Evolutionary conservation across 2,329 filamentous ascomycete species (phyloP), one percentile per base, ranked within the genome.

Genomic region (Apiospora rasikravindrae): DNA sequence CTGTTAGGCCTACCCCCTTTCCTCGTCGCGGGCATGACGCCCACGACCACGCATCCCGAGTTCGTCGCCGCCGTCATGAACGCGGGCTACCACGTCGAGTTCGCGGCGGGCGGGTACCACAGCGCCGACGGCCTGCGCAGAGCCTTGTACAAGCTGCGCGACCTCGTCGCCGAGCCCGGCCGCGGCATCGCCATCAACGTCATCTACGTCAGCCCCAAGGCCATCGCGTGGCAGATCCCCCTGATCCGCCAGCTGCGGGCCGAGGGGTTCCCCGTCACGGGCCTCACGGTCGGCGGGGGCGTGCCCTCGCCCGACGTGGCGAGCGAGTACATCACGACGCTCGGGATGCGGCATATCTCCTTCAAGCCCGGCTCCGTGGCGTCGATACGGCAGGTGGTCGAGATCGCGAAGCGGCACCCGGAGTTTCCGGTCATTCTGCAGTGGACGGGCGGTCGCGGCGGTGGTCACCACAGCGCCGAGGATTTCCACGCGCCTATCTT

Each of bases 61-160:
- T 87, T 88, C 70, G 86, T 88, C 4, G 82, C 85, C 8, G 84
- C 86, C n/a, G 86, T 86, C 4, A 88, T 87, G 81, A 87, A 87
- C 67, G 86, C 86, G 37, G 84, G 84, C 42, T 86, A 84, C 73
- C 75, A 78, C 70, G 74, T 77, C 24, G 77, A 78, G 71, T 70
- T 78, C 26, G 77, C 84, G 68, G 84, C 84, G 72, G 86, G 86
- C 75, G 86, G 86, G 45, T 88, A 87, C 79, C 85, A 86, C 77
- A 83, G 83, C 66, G 80, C 82, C 37, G 80, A 80, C 57, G 79
- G 80, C 44, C 83, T 87, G 81, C 83, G 80, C 26, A 79, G 80
- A n/a, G 85, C 86, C 19, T 84, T 88, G 71, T 77, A 76, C 40
- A 83, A 84, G 70, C 80, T 87, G n/a, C 82, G 83, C 53, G 81